A percentile compares a stretch with the other conserved stretches of the same genome.
phyloP scores from a whole-genome alignment of 768 basidiomycete species.

The Chalciporus sphaerocephalus region DNA sequence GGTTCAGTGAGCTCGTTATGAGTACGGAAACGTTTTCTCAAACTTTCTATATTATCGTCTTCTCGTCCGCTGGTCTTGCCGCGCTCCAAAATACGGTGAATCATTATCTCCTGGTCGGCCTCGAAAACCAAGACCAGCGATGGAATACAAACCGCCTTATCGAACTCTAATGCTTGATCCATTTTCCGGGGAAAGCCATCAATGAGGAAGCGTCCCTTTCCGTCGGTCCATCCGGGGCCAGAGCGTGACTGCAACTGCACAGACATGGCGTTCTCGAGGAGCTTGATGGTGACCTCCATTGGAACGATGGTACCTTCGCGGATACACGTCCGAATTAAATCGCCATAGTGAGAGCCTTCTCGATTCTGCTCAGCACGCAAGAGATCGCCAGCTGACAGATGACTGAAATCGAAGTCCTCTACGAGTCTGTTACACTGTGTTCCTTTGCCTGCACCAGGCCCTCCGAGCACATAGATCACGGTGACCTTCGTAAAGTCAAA shows the following conservation, averaged over 20 bases:
- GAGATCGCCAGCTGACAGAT: constrained; percentile 97
- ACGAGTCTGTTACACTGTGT: constrained; percentile 90
- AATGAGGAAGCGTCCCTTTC: constrained; percentile 67
- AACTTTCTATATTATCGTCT: constrained; percentile 91
- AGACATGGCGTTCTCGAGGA: constrained; percentile 89
- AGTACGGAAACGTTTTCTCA: constrained; percentile 93
- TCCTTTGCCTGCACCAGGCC: constrained; percentile 96
- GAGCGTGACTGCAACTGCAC: constrained; percentile 46
- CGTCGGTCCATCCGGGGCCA: constrained; percentile 61
- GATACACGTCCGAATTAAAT: constrained; percentile 84
- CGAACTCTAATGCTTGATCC: constrained; percentile 94
- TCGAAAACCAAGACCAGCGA: constrained; percentile 57
- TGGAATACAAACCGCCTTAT: constrained; percentile 69
- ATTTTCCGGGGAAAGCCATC: constrained; percentile 95
- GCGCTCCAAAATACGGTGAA: constrained; percentile 78
- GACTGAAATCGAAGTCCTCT: constrained; percentile 79
- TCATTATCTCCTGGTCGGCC: constrained; percentile 86
- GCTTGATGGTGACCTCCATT: constrained; percentile 93
- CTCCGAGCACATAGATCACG: constrained; percentile 94
- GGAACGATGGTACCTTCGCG: constrained; percentile 92
- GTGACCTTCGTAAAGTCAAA: constrained; percentile 74
- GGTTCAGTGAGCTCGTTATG: constrained; percentile 89
- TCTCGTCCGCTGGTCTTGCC: constrained; percentile 92
- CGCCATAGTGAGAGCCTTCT: constrained; percentile 76
- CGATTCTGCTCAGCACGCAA: constrained; percentile 91